Evolutionary conservation across 2,329 filamentous ascomycete species (phyloP).

Genomic region (Aspergillus tubingensis): DNA sequence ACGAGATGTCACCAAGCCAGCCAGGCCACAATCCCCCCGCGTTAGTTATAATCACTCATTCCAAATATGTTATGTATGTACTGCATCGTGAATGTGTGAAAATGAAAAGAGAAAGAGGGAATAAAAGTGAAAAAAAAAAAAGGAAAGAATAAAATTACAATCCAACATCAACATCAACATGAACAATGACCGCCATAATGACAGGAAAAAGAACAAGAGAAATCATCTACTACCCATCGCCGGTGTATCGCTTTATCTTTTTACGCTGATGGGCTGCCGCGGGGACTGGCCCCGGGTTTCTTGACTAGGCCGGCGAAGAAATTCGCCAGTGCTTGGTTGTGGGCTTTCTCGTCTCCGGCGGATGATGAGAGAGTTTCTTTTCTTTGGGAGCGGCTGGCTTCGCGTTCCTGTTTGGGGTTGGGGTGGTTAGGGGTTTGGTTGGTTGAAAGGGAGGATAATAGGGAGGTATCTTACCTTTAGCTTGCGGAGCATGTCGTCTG

Average conservation of each 20-base stretch:
- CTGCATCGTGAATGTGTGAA: not conserved
- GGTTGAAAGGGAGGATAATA: too few species aligned
- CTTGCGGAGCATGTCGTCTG: conserved; percentile 86
- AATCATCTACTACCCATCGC: too few species aligned
- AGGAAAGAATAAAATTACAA: not conserved
- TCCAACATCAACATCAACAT: not conserved
- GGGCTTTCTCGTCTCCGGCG: conserved; percentile 51
- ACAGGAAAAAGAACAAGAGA: too few species aligned
- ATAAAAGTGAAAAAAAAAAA: too few species aligned
- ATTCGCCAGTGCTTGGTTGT: conserved; percentile 61
- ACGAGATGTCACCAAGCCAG: conserved; percentile 1
- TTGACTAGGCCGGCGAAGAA: conserved; percentile 64
- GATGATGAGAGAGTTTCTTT: conserved; percentile 37
- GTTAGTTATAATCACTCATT: not conserved
- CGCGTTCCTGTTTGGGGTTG: conserved; percentile 41
- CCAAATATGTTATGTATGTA: conserved; percentile 1
- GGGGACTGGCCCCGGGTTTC: conserved; percentile 45
- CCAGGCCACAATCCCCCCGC: not conserved
- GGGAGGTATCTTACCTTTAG: conserved; percentile 72
- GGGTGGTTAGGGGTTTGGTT: too few species aligned
- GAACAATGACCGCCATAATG: too few species aligned
- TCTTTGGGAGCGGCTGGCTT: conserved; percentile 42
- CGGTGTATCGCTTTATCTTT: not conserved
- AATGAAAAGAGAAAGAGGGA: too few species aligned
- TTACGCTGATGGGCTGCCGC: conserved; percentile 40